Base-by-base conservation (phyloP, 805 yeast genomes). In the Metschnikowia aberdeeniae region DNA sequence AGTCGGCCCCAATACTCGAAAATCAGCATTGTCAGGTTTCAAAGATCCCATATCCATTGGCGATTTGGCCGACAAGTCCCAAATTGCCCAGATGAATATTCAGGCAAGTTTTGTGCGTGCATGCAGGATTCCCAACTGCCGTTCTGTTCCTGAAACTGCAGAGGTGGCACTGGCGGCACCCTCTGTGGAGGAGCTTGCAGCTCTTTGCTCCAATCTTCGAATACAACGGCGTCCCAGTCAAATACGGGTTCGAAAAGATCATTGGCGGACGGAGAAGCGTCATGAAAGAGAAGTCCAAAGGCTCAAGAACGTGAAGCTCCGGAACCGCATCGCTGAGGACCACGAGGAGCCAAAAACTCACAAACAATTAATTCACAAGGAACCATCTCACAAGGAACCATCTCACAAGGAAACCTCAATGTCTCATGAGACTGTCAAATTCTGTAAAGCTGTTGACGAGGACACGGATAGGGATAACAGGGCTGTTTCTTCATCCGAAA, bases 201-300 rank as follows among this genome's bases (percentile, higher is more conserved):
- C 6, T 10, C 5, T 11, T 4, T 20, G 20, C 10, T 12, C 29
- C 4, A n/a, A 30, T 4, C 28, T 10, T 10, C 30, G n/a, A 13
- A 5, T 20, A n/a, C 28, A 22, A 4, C 35, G 28, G 20, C 29
- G 35, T 8, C 30, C 34, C 14, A 30, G 29, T 19, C 35, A 39
- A 22, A 39, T 31, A 6, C 35, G 30, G 12, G 36, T 30, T 12
- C 42, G 42, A 20, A 30, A 39, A 24, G 42, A 39, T n/a, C 42
- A 39, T 22, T 30, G 29, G 42, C 30, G 35, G 7, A 39, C 35
- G 19, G 42, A 31, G 4, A 24, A 30, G 7, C 34, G 34, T 11
- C 35, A 39, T 13, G 35, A 39, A 38, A 9, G 41, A 20, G 42
- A 39, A n/a, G 7, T 17, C 8, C 27, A 29, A 5, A 20, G 37